Percentiles rank a stretch among this genome's conserved stretches.
Conservation (phyloP, 2,329 filamentous ascomycete species). For the Nothomitra cinnamomea region DNA sequence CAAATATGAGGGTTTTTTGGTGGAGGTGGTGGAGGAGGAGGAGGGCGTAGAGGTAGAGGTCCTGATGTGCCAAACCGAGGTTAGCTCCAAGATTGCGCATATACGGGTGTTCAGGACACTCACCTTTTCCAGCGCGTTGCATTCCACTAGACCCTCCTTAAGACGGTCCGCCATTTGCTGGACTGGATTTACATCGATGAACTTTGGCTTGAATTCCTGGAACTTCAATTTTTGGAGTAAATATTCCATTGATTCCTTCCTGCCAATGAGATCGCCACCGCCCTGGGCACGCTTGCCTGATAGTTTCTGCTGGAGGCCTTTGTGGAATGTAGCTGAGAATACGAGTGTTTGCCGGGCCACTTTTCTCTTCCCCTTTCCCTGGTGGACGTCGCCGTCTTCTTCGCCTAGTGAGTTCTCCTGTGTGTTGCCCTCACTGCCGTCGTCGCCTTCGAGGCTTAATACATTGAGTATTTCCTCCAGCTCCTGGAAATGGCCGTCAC, state of each 20-base stretch:
- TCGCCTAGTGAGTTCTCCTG: slow-evolving; percentile 21
- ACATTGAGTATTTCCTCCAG: slow-evolving; percentile 72
- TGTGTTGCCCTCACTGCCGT: slow-evolving; percentile 29
- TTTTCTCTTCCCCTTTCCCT: slow-evolving; percentile 10
- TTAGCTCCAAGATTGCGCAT: background rate
- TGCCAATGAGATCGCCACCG: slow-evolving; percentile 43
- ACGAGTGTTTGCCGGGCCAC: slow-evolving; percentile 67
- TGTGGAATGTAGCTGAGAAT: slow-evolving; percentile 93
- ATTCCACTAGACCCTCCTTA: slow-evolving; percentile 83
- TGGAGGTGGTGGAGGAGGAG: slow-evolving; percentile 69
- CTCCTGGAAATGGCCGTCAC: slow-evolving; percentile 90
- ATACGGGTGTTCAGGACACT: slow-evolving; percentile 9
- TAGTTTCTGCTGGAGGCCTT: slow-evolving; percentile 78
- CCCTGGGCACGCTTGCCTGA: slow-evolving; percentile 51
- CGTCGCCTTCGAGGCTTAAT: slow-evolving; percentile 47
- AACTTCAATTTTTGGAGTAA: slow-evolving; percentile 83
- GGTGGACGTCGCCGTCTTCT: slow-evolving; percentile 6
- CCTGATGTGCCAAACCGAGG: slow-evolving; percentile 27
- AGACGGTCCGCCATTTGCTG: slow-evolving; percentile 76
- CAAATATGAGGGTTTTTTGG: slow-evolving; percentile 73
- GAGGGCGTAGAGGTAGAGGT: slow-evolving; percentile 82
- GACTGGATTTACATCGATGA: slow-evolving; percentile 79
- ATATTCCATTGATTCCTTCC: slow-evolving; percentile 80
- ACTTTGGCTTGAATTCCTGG: slow-evolving; percentile 65
- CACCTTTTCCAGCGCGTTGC: slow-evolving; percentile 82